Evolutionary conservation across 257 asterid genomes (phyloP).

Genomic region (Solanum stenotomum): DNA sequence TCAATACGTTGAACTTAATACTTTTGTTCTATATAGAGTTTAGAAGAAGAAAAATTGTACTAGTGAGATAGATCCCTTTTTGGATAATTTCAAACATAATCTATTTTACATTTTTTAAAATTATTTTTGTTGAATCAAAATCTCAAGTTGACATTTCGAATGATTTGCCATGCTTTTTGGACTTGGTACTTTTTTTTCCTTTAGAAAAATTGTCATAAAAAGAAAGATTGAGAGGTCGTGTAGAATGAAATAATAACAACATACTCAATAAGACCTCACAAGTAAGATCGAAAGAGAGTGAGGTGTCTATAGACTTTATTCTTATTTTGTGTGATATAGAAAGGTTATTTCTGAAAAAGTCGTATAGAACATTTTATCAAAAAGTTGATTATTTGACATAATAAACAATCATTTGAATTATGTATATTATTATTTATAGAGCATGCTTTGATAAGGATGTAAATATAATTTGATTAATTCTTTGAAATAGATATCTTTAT

Average conservation of each 20-base stretch:
- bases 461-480: not conserved
- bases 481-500: not conserved
- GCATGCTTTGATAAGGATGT: not conserved
- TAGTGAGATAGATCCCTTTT: not conserved
- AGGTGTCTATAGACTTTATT: not conserved
- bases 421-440: not conserved
- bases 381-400: not conserved
- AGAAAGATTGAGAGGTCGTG: not conserved
- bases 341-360: not conserved
- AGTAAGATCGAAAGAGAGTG: not conserved
- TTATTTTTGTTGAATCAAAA: not conserved
- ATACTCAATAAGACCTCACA: not conserved
- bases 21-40: not conserved
- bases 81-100: not conserved
- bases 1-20: not conserved
- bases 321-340: not conserved
- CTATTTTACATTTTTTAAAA: not conserved
- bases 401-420: not conserved
- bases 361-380: not conserved
- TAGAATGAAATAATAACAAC: not conserved
- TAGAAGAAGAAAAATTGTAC: not conserved
- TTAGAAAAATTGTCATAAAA: not conserved
- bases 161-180: not conserved
- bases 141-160: not conserved
- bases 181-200: not conserved